Conservation (phyloP, 176 grass and related monocot species). For the Aegilops speltoides region DNA sequence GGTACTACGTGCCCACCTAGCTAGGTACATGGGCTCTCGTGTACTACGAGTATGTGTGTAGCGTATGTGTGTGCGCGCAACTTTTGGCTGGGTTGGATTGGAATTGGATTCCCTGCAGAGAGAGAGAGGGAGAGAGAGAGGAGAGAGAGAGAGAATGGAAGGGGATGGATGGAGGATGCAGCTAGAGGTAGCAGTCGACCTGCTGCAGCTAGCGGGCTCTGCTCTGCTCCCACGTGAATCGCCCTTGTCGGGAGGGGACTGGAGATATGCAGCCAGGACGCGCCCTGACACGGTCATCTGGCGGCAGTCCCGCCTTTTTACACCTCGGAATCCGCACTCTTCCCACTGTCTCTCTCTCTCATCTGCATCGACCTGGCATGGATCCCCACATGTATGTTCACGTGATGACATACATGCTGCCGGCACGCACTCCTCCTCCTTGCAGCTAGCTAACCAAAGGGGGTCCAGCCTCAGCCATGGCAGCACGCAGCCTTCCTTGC, state of each 20-base stretch:
- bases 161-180: not conserved
- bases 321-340: slow-evolving; percentile 53
- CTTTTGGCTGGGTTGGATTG: slow-evolving; percentile 1
- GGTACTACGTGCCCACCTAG: not conserved
- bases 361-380: slow-evolving; percentile 12
- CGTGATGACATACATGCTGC: slow-evolving; percentile 50
- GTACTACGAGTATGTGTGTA: not conserved
- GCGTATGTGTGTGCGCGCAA: not conserved
- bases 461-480: slow-evolving; percentile 20
- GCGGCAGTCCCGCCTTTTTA: slow-evolving; percentile 37
- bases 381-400: slow-evolving; percentile 61
- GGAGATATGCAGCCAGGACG: slow-evolving; percentile 36
- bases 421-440: not conserved
- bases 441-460: not conserved
- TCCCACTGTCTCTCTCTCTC: slow-evolving; percentile 26
- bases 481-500: not conserved
- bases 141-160: not conserved
- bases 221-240: slow-evolving; percentile 80
- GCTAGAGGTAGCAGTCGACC: not conserved
- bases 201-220: too few species aligned
- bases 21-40: not conserved
- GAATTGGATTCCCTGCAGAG: slow-evolving; percentile 14
- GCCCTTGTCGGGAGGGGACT: slow-evolving; percentile 56
- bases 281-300: slow-evolving; percentile 52
- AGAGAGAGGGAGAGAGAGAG: not conserved